Evolutionary conservation across 768 basidiomycete species (phyloP), one percentile per base, ranked within the genome.

Genomic region (Daedaleopsis sinensis): DNA sequence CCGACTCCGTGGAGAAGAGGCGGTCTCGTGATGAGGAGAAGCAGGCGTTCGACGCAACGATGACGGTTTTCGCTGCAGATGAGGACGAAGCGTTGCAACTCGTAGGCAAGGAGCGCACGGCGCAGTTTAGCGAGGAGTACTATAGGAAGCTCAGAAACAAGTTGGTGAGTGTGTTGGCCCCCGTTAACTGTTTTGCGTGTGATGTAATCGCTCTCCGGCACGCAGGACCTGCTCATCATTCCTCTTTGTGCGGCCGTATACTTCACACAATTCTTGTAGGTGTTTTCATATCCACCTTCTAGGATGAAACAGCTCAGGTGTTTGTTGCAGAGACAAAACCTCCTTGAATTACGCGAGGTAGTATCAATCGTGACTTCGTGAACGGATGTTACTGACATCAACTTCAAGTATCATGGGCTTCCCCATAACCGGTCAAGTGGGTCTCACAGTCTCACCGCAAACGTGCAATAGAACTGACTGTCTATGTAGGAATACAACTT

Each of bases 291-390:
- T 3, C 7, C 27, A 32, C 7, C 27, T 32, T 32, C 27, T 32
- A 32, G 27, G 27, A 32, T 32, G 27, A 32, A 32, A 32, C 7
- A 32, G 1, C 5, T 8, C 9, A 35, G 36, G 35, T 19, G 5
- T 18, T 2, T 3, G 36, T 37, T 16, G 13, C 58, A 87, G 86
- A 59, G 88, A 89, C 70, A 90, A 89, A 77, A 87, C 86, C 5
- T 83, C 85, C 13, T 69, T 88, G 42, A 88, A 87, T 68, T 88
- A 88, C 76, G 87, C 87, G n/a, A 86, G 84, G 85, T 82, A 62
- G 27, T 70, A 57, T 12, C 6, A 27, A 6, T 11, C 39, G 11
- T 44, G 3, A 44, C n/a, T 19, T 8, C 24, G 5, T n/a, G 16
- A 9, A 18, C 7, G 27, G 24, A 18, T 21, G 3, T 19, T 51